Conservation (phyloP, 1,139 yeast species). For the Wickerhamomyces sp. region DNA sequence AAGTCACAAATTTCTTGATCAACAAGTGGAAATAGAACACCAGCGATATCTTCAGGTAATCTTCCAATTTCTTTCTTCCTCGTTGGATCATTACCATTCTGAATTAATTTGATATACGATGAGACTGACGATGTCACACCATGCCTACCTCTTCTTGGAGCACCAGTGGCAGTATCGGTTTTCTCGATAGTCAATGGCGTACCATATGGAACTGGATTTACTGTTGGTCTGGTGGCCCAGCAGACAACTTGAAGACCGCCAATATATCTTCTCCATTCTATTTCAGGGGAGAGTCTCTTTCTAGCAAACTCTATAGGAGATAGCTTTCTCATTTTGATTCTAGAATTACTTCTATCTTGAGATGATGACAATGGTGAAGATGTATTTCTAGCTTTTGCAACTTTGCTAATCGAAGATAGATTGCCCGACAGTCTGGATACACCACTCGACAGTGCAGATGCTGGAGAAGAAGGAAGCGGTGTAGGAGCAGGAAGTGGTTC, state of each 20-base stretch:
- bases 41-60: slow-evolving; percentile 66
- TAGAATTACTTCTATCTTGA: not conserved
- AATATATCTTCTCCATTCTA: slow-evolving; percentile 41
- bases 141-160: slow-evolving; percentile 24
- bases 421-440: no score
- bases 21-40: slow-evolving; percentile 62
- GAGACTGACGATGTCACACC: slow-evolving; percentile 20
- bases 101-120: slow-evolving; percentile 20
- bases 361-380: not conserved
- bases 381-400: not conserved
- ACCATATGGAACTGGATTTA: slow-evolving; percentile 45
- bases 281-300: slow-evolving; percentile 1
- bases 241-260: slow-evolving; percentile 74
- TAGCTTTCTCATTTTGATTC: not conserved
- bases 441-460: not conserved
- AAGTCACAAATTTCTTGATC: slow-evolving; percentile 53
- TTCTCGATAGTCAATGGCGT: slow-evolving; percentile 38
- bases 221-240: slow-evolving; percentile 79
- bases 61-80: slow-evolving; percentile 65
- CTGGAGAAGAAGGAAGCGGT: not conserved
- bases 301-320: not conserved
- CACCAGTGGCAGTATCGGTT: slow-evolving; percentile 26
- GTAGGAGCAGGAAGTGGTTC: not conserved
- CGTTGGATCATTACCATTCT: slow-evolving; percentile 20
- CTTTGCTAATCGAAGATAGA: not conserved